Conservation (phyloP, 805 yeast species). For the Priceomyces medius region DNA sequence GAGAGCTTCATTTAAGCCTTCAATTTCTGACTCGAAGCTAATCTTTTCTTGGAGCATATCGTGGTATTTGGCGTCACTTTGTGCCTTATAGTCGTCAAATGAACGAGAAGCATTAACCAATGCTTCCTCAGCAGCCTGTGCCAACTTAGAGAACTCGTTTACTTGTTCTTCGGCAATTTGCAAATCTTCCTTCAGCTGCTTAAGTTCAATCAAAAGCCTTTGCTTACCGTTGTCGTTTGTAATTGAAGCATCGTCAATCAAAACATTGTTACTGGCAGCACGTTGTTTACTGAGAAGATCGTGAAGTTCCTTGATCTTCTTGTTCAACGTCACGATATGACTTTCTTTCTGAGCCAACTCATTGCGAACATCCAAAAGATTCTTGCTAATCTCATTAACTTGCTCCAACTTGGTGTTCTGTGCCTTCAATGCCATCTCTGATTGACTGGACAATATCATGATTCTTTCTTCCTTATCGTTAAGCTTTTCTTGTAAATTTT, state of each 20-base stretch:
- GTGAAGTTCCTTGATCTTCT: conserved; percentile 26
- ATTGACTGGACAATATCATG: conserved; percentile 52
- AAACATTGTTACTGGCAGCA: not conserved
- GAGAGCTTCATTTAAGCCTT: conserved; percentile 19
- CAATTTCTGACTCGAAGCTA: conserved; percentile 18
- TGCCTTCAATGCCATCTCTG: conserved; percentile 53
- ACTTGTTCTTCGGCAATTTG: conserved; percentile 56
- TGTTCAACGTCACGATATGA: conserved; percentile 37
- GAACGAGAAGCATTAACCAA: conserved; percentile 52
- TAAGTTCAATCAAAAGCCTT: conserved; percentile 31
- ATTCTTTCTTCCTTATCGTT: conserved; percentile 55
- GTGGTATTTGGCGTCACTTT: conserved; percentile 21
- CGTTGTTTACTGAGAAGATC: conserved; percentile 18
- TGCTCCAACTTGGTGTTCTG: conserved; percentile 54
- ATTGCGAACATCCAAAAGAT: conserved; percentile 42
- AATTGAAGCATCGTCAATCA: conserved; percentile 1
- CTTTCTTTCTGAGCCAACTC: conserved; percentile 42
- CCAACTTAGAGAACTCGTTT: conserved; percentile 60
- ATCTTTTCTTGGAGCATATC: conserved; percentile 24
- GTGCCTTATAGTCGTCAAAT: conserved; percentile 42
- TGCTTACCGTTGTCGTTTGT: conserved; percentile 4
- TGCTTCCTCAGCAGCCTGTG: conserved; percentile 66
- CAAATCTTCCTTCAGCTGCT: conserved; percentile 52
- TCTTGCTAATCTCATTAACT: conserved; percentile 52
- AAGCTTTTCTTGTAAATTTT: conserved; percentile 44